Base-by-base conservation (phyloP, 129 eudicot genomes). In the Pulicaria dysenterica region DNA sequence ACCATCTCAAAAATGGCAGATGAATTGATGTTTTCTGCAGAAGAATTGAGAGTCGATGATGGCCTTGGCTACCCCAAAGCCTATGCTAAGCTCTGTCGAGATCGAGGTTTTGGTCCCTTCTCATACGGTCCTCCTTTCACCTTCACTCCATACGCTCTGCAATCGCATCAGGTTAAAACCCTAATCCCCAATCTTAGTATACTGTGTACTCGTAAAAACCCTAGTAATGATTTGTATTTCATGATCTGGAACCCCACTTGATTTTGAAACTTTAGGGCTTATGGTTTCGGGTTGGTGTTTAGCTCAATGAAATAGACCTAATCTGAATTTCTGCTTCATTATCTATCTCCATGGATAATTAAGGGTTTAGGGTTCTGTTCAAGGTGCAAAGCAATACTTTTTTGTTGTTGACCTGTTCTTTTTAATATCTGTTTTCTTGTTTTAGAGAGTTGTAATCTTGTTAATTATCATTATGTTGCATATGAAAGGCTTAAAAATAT, bases 41-140 rank as follows among this genome's bases (percentile, higher is more conserved):
- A 92, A 14, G 96, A 92, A 60, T 73, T 92, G 79, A 72, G 71
- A 4, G 54, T 92, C 40, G 96, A 92, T 44, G 81, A 82, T 54
- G 89, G 86, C 0, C 87, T 89, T 8, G 98, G 98, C 24, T 89
- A 87, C 80, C 96, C 98, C 0, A 89, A 77, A 69, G 98, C 96
- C 15, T 92, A 83, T 56, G 89, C 87, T 14, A 89, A 82, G 84
- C 75, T 92, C 17, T 89, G 98, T 66, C 73, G 82, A 4, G 98
- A 89, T 70, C 85, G 80, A 48, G 84, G 92, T 19, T 79, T 89
- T 58, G 84, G 92, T 42, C 86, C 96, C 0, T 92, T 77, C 77
- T 74, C 80, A 15, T 75, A 75, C 68, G 98, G 95, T 64, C 98
- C 98, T 68, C 98, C 98, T 51, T 87, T 77, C 70, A 80, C 96